These are phyloP conservation scores for Fusarium haematococcum DNA, from an alignment of 2,329 filamentous ascomycete species.

Conservation along the genomic window DNA sequence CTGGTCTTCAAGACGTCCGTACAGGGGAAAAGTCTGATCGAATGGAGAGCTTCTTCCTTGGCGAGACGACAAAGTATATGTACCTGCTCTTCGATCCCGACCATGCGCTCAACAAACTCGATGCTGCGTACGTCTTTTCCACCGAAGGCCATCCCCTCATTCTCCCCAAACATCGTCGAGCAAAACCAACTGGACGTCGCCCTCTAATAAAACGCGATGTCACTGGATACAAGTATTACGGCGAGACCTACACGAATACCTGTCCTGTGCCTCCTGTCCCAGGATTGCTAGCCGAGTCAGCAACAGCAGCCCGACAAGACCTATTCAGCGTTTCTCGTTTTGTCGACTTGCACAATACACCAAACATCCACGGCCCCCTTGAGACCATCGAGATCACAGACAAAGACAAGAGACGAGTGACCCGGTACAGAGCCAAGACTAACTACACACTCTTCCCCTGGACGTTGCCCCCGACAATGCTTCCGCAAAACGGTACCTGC, in stretches of 20 bases:
- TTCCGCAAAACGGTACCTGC: constrained; percentile 83
- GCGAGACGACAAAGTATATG: constrained; percentile 95
- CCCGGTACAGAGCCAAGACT: constrained; percentile 64
- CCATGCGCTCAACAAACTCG: constrained; percentile 88
- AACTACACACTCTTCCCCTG: constrained; percentile 93
- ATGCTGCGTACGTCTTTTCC: constrained; percentile 91
- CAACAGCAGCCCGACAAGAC: constrained; percentile 81
- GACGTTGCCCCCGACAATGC: constrained; percentile 82
- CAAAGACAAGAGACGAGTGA: constrained; percentile 56
- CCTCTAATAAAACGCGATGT: constrained; percentile 22
- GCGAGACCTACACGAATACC: constrained; percentile 63
- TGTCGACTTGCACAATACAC: constrained; percentile 82
- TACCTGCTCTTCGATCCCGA: constrained; percentile 89
- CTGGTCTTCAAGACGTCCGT: constrained; percentile 84
- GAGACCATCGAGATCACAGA: constrained; percentile 57
- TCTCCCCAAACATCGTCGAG: constrained; percentile 67
- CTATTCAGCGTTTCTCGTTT: constrained; percentile 91
- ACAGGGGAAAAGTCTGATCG: constrained; percentile 90
- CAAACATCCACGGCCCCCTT: constrained; percentile 67
- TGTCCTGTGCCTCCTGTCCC: constrained; percentile 74
- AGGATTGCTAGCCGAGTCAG: constrained; percentile 79
- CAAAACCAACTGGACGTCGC: constrained; percentile 12
- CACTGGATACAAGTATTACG: constrained; percentile 52
- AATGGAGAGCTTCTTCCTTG: constrained; percentile 99
- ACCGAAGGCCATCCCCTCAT: constrained; percentile 96